phyloP scores from a whole-genome alignment of 164 flowering plant species.

The Dillenia turbinata region DNA sequence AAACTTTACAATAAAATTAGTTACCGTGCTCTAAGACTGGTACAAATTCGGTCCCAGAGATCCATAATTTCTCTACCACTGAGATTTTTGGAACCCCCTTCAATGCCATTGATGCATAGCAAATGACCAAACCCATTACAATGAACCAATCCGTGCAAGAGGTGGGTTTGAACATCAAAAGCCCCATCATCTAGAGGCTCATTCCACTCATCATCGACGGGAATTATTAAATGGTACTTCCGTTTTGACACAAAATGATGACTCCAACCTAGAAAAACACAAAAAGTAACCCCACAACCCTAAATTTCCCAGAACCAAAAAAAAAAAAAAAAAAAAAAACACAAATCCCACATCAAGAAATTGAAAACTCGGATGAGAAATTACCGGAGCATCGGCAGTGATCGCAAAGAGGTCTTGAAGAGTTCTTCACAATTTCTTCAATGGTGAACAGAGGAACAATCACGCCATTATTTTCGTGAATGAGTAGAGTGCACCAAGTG shows the following conservation, averaged over 20 bases:
- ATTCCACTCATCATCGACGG: slow-evolving; percentile 55
- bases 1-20: too few species aligned
- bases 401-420: slow-evolving; percentile 59
- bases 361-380: slow-evolving; percentile 1
- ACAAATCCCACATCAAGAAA: slow-evolving; percentile 4
- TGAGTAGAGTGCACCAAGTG: slow-evolving; percentile 60
- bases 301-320: slow-evolving; percentile 2
- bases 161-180: slow-evolving; percentile 50
- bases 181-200: slow-evolving; percentile 37
- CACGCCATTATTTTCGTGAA: slow-evolving; percentile 41
- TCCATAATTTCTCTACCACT: slow-evolving; percentile 78
- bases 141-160: slow-evolving; percentile 77
- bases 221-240: slow-evolving; percentile 75
- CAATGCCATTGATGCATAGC: slow-evolving; percentile 71
- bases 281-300: slow-evolving; percentile 5
- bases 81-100: slow-evolving; percentile 66
- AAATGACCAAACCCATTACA: slow-evolving; percentile 85
- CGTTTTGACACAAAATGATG: slow-evolving; percentile 67
- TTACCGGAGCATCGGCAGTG: slow-evolving; percentile 71
- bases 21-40: slow-evolving; percentile 56
- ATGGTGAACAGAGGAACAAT: slow-evolving; percentile 68
- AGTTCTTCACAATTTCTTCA: slow-evolving; percentile 52
- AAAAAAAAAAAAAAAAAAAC: neutral
- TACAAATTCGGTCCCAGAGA: slow-evolving; percentile 86
- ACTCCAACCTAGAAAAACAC: slow-evolving; percentile 66